Conservation (phyloP, 2,329 filamentous ascomycete species). For the Alternaria consortialis region DNA sequence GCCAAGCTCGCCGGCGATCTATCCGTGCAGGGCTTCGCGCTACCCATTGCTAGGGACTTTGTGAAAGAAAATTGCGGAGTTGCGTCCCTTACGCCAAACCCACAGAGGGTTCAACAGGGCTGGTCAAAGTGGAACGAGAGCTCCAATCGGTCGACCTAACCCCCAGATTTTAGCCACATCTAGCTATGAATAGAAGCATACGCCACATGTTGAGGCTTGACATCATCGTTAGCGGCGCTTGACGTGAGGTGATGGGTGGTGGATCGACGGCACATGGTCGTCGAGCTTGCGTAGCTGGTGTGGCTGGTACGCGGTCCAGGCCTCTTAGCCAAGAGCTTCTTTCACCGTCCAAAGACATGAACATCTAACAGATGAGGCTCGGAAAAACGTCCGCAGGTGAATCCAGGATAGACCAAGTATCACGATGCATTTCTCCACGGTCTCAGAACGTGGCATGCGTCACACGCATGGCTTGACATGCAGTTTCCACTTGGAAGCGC, state of each 20-base stretch:
- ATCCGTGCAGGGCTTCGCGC: background rate
- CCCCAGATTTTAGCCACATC: slow-evolving; percentile 14
- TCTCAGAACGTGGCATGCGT: slow-evolving; percentile 10
- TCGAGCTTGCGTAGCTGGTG: slow-evolving; percentile 19
- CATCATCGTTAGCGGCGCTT: slow-evolving; percentile 10
- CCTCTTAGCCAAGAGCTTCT: slow-evolving; percentile 6
- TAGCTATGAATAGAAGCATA: background rate
- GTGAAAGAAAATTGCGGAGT: background rate
- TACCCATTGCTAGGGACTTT: background rate
- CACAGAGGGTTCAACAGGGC: background rate
- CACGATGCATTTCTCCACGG: background rate
- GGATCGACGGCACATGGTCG: slow-evolving; percentile 5
- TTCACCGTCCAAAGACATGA: background rate
- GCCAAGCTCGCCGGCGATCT: slow-evolving; percentile 7
- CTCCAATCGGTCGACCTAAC: background rate
- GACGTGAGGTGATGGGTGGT: background rate
- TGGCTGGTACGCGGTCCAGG: slow-evolving; percentile 13
- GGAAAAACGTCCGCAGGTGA: slow-evolving; percentile 1
- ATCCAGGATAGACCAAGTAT: background rate
- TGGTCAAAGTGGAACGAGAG: slow-evolving; percentile 1
- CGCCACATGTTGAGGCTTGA: slow-evolving; percentile 13
- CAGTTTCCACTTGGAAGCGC: background rate
- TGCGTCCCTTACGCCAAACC: background rate
- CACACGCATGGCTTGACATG: background rate
- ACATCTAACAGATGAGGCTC: background rate